Conservation (phyloP, 768 basidiomycete species). For the Tephrocybe sp. region DNA sequence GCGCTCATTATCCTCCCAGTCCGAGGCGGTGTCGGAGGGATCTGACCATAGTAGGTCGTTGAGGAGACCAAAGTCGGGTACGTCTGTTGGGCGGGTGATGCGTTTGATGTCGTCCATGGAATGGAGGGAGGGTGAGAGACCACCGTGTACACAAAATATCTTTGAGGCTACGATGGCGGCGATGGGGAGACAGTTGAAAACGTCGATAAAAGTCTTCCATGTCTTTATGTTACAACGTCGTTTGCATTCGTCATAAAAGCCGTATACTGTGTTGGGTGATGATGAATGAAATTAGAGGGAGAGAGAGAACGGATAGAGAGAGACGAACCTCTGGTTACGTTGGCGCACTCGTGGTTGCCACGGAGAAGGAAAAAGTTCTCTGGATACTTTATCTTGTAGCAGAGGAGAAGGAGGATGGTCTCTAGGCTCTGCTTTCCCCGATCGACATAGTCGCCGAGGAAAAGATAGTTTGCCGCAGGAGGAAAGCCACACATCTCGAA, state of each 20-base stretch:
- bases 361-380: constrained; percentile 98
- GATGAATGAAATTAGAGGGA: constrained; percentile 6
- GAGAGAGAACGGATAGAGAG: constrained; percentile 4
- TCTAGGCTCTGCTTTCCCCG: constrained; percentile 98
- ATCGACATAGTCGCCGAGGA: constrained; percentile 99
- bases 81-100: constrained; percentile 96
- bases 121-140: constrained; percentile 87
- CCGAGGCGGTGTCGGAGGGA: constrained; percentile 93
- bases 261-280: constrained; percentile 68
- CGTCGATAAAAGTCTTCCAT: constrained; percentile 99
- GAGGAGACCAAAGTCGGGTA: constrained; percentile 95
- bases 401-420: constrained; percentile 92
- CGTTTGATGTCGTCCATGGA: constrained; percentile 99
- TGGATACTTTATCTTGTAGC: constrained; percentile 99
- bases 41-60: constrained; percentile 99
- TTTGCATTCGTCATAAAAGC: constrained; percentile 99
- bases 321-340: constrained; percentile 87
- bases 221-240: constrained; percentile 99
- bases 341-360: constrained; percentile 99
- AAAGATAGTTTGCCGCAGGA: constrained; percentile 94
- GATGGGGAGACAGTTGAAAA: constrained; percentile 98
- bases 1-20: constrained; percentile 99
- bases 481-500: constrained; percentile 99
- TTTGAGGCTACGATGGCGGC: constrained; percentile 98
- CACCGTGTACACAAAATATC: constrained; percentile 98